A percentile compares a stretch with the other conserved stretches of the same genome.
phyloP scores from a whole-genome alignment of 345 rosid genomes.

The Firmiana major region DNA sequence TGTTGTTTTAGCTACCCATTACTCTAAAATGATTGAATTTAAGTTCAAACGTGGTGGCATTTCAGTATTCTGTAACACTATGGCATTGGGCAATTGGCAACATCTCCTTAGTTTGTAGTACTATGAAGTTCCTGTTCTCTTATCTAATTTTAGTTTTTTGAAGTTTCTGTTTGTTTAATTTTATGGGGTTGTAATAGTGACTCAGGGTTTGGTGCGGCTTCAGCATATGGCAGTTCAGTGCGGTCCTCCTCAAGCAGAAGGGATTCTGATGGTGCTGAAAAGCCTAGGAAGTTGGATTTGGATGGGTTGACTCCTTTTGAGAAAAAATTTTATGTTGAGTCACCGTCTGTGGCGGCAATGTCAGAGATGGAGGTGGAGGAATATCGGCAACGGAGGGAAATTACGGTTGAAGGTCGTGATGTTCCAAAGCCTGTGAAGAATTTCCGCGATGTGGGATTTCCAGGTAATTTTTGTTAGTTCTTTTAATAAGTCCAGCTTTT shows the following conservation, averaged over 20 bases:
- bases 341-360: conserved; percentile 79
- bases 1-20: not conserved
- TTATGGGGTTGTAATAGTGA: conserved; percentile 45
- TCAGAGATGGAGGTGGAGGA: conserved; percentile 76
- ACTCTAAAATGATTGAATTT: not conserved
- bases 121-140: not conserved
- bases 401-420: conserved; percentile 92
- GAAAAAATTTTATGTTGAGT: conserved; percentile 91
- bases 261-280: conserved; percentile 47
- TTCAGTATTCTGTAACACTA: not conserved
- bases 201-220: conserved; percentile 89
- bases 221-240: conserved; percentile 50
- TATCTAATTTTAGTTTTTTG: conserved; percentile 15
- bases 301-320: conserved; percentile 93
- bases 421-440: conserved; percentile 89
- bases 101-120: not conserved
- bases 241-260: conserved; percentile 51
- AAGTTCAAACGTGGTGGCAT: not conserved
- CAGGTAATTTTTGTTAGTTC: conserved; percentile 47
- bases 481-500: not conserved
- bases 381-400: conserved; percentile 67
- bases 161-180: conserved; percentile 14
- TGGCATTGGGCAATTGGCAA: not conserved
- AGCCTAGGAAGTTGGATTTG: conserved; percentile 71
- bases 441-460: conserved; percentile 82